Percentiles rank a stretch among this genome's conserved stretches.
Evolutionary conservation across 139 green algal species (phyloP).

Genomic region (Chlamydomonas sp.): DNA sequence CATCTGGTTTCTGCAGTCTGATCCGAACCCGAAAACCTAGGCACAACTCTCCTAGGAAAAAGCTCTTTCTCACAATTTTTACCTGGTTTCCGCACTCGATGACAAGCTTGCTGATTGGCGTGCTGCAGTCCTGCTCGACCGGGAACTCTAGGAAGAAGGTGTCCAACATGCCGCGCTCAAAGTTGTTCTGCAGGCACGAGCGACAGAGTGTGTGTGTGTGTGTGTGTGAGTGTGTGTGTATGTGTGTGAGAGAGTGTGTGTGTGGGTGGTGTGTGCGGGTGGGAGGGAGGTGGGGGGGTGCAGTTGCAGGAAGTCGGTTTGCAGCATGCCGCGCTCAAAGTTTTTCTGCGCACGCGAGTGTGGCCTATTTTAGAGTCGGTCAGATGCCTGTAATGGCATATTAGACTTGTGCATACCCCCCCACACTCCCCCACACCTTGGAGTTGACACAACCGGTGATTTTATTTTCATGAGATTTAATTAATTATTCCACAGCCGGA

Average conservation of each 20-base stretch:
- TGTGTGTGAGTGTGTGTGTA: no score
- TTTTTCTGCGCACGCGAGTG: conserved; percentile 26
- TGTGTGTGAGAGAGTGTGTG: neutral
- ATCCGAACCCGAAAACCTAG: no score
- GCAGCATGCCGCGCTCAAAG: conserved; percentile 34
- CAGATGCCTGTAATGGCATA: no score
- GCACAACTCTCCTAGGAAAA: no score
- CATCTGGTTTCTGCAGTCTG: no score
- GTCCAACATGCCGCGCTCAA: conserved; percentile 23
- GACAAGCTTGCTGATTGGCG: conserved; percentile 18
- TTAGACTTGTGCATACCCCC: no score
- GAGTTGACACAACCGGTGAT: conserved; percentile 1
- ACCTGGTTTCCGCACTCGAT: neutral
- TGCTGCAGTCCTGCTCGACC: conserved; percentile 36
- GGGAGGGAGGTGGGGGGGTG: no score
- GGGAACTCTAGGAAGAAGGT: conserved; percentile 38
- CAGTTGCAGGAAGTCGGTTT: conserved; percentile 47
- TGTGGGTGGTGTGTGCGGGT: neutral
- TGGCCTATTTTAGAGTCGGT: no score
- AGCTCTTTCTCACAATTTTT: no score
- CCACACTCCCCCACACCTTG: neutral
- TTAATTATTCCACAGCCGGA: no score
- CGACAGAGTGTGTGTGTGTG: neutral
- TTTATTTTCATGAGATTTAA: no score
- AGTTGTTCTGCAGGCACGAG: conserved; percentile 15